A percentile compares a stretch with the other conserved stretches of the same genome.
Evolutionary conservation across 768 basidiomycete genomes (phyloP).

Genomic region (Phaffia australis): DNA sequence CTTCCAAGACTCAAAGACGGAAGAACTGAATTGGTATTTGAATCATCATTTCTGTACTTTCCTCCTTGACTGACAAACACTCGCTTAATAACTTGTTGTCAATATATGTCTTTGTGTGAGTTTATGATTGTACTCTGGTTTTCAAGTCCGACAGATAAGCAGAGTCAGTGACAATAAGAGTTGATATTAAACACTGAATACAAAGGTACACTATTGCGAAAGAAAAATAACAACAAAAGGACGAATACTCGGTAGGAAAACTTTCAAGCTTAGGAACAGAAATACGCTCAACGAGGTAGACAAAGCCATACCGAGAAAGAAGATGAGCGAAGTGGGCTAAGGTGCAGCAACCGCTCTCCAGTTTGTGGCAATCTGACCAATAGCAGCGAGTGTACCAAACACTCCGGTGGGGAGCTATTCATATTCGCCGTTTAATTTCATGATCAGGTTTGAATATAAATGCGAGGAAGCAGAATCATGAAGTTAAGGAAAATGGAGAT

Average conservation of each 20-base stretch:
- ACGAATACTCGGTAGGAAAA: not conserved
- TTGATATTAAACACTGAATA: not conserved
- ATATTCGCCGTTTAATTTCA: not conserved
- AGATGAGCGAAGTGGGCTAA: too few species aligned
- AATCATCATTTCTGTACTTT: too few species aligned
- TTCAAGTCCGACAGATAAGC: not conserved
- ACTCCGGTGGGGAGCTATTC: slow-evolving; percentile 17
- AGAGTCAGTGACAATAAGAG: not conserved
- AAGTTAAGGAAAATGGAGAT: not conserved
- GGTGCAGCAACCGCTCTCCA: slow-evolving; percentile 12
- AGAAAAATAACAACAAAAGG: not conserved
- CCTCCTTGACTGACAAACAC: too few species aligned
- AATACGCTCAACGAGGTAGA: not conserved
- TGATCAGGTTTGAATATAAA: not conserved
- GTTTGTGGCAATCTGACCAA: slow-evolving; percentile 18
- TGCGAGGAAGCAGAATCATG: not conserved
- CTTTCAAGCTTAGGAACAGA: not conserved
- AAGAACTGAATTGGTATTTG: too few species aligned
- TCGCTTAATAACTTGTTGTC: not conserved
- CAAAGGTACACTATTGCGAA: not conserved
- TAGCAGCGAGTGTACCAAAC: slow-evolving; percentile 21
- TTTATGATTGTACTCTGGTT: not conserved
- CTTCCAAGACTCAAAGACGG: too few species aligned
- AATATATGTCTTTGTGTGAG: not conserved
- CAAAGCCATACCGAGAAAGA: not conserved